These are phyloP conservation scores for Papiliotrema laurentii DNA, from an alignment of 1,284 basidiomycete genomes.

Conservation along the genomic window DNA sequence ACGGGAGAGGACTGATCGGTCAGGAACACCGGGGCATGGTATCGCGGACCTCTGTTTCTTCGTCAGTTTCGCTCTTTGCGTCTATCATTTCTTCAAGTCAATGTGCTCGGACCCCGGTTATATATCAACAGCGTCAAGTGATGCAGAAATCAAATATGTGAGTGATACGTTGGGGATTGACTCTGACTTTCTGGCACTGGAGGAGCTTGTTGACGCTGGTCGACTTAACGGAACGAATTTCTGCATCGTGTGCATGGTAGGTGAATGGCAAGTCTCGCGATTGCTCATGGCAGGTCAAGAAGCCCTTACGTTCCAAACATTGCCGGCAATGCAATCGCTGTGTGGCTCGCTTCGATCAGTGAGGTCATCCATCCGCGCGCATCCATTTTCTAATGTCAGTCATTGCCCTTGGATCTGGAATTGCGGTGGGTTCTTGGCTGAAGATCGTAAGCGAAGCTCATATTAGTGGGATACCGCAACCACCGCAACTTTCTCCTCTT, in stretches of 20 bases:
- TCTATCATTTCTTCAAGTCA: constrained; percentile 84
- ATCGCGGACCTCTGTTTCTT: constrained; percentile 72
- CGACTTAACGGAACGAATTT: constrained; percentile 91
- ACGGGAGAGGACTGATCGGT: not conserved
- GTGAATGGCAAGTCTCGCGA: constrained; percentile 7
- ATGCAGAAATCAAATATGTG: constrained; percentile 76
- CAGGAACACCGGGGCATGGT: constrained; percentile 66
- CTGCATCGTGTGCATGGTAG: constrained; percentile 83
- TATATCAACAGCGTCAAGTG: constrained; percentile 68
- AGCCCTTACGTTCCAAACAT: constrained; percentile 91
- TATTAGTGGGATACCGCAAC: constrained; percentile 82
- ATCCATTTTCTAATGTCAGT: constrained; percentile 48
- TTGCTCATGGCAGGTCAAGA: constrained; percentile 59
- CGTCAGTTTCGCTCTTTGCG: constrained; percentile 64
- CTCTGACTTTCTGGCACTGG: constrained; percentile 60
- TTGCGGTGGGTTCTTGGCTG: constrained; percentile 61
- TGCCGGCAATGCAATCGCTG: constrained; percentile 89
- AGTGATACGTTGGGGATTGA: constrained; percentile 3
- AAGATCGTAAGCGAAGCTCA: not conserved
- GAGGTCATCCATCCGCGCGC: constrained; percentile 40
- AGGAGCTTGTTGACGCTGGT: constrained; percentile 81
- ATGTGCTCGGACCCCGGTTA: constrained; percentile 87
- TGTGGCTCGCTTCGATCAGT: constrained; percentile 87
- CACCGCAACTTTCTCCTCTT: constrained; percentile 93
- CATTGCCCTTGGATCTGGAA: constrained; percentile 99